Evolutionary conservation across 176 grass and related monocot species (phyloP).

Genomic region (Phyllostachys edulis): DNA sequence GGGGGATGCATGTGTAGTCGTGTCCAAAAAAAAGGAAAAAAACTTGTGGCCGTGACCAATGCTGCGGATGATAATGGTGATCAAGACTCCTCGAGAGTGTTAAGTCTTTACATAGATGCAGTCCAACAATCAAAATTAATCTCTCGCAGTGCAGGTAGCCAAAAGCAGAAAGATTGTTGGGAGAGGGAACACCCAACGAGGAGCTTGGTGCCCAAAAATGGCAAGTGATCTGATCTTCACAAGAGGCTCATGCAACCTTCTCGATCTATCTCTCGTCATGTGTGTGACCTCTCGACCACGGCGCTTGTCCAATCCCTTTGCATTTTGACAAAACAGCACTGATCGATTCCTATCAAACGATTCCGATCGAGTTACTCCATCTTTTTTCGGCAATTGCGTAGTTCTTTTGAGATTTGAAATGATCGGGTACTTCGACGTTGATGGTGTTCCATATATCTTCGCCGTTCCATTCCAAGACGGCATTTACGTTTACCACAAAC

Average conservation of each 20-base stretch:
- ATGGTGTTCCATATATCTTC: background rate
- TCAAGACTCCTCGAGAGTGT: constrained; percentile 20
- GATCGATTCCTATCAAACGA: constrained; percentile 11
- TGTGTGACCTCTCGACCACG: constrained; percentile 39
- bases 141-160: background rate
- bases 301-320: constrained; percentile 26
- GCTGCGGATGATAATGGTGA: constrained; percentile 23
- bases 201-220: constrained; percentile 31
- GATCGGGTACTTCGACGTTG: background rate
- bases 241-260: constrained; percentile 26
- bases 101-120: constrained; percentile 9
- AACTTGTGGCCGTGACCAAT: background rate
- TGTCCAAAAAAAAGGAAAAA: background rate
- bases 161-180: constrained; percentile 38
- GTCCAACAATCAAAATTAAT: constrained; percentile 22
- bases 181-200: constrained; percentile 7
- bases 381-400: background rate
- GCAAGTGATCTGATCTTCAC: constrained; percentile 34
- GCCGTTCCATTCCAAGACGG: background rate
- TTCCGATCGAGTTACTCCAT: background rate
- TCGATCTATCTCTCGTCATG: constrained; percentile 22
- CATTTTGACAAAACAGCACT: constrained; percentile 41
- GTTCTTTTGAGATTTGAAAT: background rate
- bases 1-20: background rate
- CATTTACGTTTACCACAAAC: background rate